Evolutionary conservation across 2,329 filamentous ascomycete genomes (phyloP).

Genomic region (Xylaria sp.): DNA sequence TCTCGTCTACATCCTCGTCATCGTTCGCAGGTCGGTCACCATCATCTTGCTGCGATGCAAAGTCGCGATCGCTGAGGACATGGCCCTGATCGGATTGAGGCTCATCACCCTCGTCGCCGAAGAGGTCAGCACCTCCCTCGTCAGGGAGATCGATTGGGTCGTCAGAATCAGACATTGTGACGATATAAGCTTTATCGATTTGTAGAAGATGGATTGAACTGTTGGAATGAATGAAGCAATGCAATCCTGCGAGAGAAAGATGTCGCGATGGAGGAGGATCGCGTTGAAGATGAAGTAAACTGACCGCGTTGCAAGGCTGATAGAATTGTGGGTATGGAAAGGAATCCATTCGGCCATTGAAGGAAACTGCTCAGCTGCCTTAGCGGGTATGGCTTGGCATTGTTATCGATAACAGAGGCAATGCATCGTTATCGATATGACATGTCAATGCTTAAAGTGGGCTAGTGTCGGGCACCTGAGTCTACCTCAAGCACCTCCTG

Average conservation of each 20-base stretch:
- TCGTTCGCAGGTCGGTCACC: slow-evolving; percentile 48
- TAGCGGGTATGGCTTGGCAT: neutral
- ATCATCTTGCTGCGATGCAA: neutral
- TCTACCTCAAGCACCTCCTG: slow-evolving; percentile 27
- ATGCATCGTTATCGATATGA: slow-evolving; percentile 15
- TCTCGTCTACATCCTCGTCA: slow-evolving; percentile 44
- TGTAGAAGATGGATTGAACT: neutral
- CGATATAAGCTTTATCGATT: no score
- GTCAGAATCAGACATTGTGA: slow-evolving; percentile 59
- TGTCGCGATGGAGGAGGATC: neutral
- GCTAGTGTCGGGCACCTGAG: slow-evolving; percentile 20
- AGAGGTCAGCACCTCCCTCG: slow-evolving; percentile 63
- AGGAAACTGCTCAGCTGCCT: neutral
- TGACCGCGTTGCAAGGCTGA: neutral
- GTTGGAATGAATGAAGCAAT: neutral
- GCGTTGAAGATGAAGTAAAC: slow-evolving; percentile 3
- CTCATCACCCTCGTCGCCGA: slow-evolving; percentile 62
- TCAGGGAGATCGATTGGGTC: slow-evolving; percentile 54
- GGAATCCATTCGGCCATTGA: neutral
- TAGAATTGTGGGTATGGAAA: neutral
- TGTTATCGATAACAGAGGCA: slow-evolving; percentile 1
- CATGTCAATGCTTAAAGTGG: slow-evolving; percentile 1
- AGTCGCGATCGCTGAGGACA: slow-evolving; percentile 60
- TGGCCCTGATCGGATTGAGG: slow-evolving; percentile 65
- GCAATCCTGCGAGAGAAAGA: no score